These are phyloP conservation scores for Pelargonium fulgidum DNA, from an alignment of 441 rosid species.

Conservation along the genomic window DNA sequence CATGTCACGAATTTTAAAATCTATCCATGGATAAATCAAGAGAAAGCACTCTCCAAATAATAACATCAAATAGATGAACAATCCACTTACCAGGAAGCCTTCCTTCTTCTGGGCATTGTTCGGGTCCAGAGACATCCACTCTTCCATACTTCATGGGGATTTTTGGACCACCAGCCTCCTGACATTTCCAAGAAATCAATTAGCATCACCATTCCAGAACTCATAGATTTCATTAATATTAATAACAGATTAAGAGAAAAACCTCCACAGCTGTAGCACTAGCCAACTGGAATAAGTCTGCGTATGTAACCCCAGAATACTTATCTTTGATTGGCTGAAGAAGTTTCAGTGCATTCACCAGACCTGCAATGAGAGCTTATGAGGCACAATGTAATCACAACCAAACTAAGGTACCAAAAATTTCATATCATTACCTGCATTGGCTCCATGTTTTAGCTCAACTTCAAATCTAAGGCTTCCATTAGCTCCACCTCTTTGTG, in stretches of 20 bases:
- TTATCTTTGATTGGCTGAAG: slow-evolving; percentile 74
- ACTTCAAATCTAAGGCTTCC: slow-evolving; percentile 85
- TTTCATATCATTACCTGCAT: slow-evolving; percentile 54
- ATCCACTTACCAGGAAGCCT: slow-evolving; percentile 80
- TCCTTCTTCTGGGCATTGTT: slow-evolving; percentile 92
- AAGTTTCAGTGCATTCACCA: slow-evolving; percentile 68
- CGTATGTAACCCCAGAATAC: slow-evolving; percentile 64
- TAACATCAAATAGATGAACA: neutral
- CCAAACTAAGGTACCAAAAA: slow-evolving; percentile 8
- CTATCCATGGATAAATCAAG: neutral
- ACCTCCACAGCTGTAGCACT: slow-evolving; percentile 94
- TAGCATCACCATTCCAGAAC: slow-evolving; percentile 15
- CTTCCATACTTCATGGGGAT: slow-evolving; percentile 91
- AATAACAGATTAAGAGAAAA: slow-evolving; percentile 17
- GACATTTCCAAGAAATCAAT: slow-evolving; percentile 21
- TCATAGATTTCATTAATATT: slow-evolving; percentile 1
- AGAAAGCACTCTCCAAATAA: neutral
- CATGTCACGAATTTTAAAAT: neutral
- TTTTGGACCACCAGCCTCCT: slow-evolving; percentile 94
- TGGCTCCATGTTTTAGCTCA: slow-evolving; percentile 89
- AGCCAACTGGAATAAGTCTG: slow-evolving; percentile 91
- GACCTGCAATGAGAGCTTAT: slow-evolving; percentile 44
- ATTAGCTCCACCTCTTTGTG: slow-evolving; percentile 83
- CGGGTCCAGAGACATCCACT: slow-evolving; percentile 65
- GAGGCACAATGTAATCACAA: slow-evolving; percentile 17